These are phyloP conservation scores for Russula ochroleuca DNA, from an alignment of 768 basidiomycete genomes.

Conservation along the genomic window DNA sequence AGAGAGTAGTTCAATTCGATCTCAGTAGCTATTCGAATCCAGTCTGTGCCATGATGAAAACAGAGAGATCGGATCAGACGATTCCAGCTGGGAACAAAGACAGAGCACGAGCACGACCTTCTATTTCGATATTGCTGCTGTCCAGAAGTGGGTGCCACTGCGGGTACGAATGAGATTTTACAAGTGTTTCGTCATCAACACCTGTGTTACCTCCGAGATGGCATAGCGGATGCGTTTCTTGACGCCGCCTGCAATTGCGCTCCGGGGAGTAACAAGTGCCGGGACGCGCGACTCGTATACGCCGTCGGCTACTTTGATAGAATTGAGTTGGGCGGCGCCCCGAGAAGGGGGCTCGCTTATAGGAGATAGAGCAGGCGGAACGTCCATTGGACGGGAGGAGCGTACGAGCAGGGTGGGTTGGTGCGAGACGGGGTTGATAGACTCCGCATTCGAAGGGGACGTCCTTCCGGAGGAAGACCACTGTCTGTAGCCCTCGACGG, in stretches of 20 bases:
- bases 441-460: slow-evolving; percentile 28
- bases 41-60: slow-evolving; percentile 48
- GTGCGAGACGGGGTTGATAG: slow-evolving; percentile 34
- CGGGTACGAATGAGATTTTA: slow-evolving; percentile 22
- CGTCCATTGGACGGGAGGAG: slow-evolving; percentile 65
- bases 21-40: slow-evolving; percentile 87
- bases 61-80: slow-evolving; percentile 11
- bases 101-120: slow-evolving; percentile 42
- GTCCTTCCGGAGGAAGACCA: slow-evolving; percentile 69
- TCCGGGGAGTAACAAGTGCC: slow-evolving; percentile 74
- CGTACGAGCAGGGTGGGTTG: slow-evolving; percentile 47
- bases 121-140: slow-evolving; percentile 83
- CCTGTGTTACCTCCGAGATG: slow-evolving; percentile 63
- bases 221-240: slow-evolving; percentile 77
- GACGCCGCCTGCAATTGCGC: slow-evolving; percentile 53
- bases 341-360: slow-evolving; percentile 25
- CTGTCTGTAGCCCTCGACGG: slow-evolving; percentile 72
- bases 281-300: slow-evolving; percentile 73
- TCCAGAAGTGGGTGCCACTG: slow-evolving; percentile 88
- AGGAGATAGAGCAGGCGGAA: slow-evolving; percentile 37
- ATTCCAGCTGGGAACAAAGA: background rate
- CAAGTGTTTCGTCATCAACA: slow-evolving; percentile 8
- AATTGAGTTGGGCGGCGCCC: slow-evolving; percentile 33
- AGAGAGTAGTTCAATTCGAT: slow-evolving; percentile 84
- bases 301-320: slow-evolving; percentile 50